Evolutionary conservation across 257 asterid species (phyloP).

Genomic region (Hygrophila difformis): DNA sequence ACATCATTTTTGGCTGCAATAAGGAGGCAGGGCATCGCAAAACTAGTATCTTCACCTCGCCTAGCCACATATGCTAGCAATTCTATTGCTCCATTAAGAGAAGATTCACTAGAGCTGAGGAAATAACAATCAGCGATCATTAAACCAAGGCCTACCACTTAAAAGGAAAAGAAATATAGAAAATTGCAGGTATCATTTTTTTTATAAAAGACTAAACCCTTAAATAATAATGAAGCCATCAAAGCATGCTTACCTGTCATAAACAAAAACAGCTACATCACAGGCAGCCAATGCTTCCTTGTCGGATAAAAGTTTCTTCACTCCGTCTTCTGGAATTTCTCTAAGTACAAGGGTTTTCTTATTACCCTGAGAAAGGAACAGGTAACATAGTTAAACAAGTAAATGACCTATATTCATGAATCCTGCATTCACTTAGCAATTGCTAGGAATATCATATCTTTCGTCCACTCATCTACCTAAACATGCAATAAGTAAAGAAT

Average conservation of each 20-base stretch:
- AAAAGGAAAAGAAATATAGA: background rate
- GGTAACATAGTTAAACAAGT: slow-evolving; percentile 4
- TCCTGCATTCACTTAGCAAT: slow-evolving; percentile 10
- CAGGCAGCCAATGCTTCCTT: slow-evolving; percentile 76
- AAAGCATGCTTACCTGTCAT: slow-evolving; percentile 62
- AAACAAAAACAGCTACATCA: slow-evolving; percentile 84
- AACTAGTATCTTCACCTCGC: slow-evolving; percentile 70
- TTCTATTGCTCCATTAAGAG: slow-evolving; percentile 70
- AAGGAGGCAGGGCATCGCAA: slow-evolving; percentile 81
- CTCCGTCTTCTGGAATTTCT: slow-evolving; percentile 87
- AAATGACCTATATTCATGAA: slow-evolving; percentile 4
- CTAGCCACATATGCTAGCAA: slow-evolving; percentile 64
- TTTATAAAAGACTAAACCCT: background rate
- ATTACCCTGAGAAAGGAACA: slow-evolving; percentile 52
- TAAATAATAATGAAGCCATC: slow-evolving; percentile 10
- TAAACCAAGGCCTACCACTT: slow-evolving; percentile 9
- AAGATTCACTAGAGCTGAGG: slow-evolving; percentile 68
- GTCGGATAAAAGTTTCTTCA: slow-evolving; percentile 44
- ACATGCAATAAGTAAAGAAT: background rate
- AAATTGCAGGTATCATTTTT: background rate
- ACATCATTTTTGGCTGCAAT: slow-evolving; percentile 87
- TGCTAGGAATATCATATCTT: slow-evolving; percentile 9
- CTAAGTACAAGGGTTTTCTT: slow-evolving; percentile 71
- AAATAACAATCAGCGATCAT: slow-evolving; percentile 9
- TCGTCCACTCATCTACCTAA: background rate